These are phyloP conservation scores for Marasmius tenuissimus DNA, from an alignment of 1,284 basidiomycete species.

Conservation along the genomic window DNA sequence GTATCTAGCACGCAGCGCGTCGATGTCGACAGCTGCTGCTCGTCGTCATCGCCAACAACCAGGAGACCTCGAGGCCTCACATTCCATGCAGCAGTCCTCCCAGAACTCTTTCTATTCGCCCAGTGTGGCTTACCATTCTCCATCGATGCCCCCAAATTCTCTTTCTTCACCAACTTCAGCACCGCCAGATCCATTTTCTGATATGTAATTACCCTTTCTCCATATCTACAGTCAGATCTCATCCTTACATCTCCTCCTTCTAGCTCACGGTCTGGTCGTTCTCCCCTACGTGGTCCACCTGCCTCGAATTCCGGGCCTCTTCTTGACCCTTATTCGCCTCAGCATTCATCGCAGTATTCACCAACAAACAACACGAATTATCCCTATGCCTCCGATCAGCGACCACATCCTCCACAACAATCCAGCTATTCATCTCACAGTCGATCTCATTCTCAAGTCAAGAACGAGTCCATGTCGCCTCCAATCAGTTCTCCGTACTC, in stretches of 20 bases:
- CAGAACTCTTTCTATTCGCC: constrained; percentile 60
- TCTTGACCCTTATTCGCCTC: constrained; percentile 66
- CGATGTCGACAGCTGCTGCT: constrained; percentile 22
- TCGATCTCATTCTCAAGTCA: constrained; percentile 59
- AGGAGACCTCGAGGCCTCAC: constrained; percentile 67
- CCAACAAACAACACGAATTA: constrained; percentile 48
- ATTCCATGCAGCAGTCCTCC: constrained; percentile 44
- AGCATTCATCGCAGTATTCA: constrained; percentile 61
- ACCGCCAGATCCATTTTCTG: constrained; percentile 46
- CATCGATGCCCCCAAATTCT: constrained; percentile 34
- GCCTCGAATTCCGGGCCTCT: constrained; percentile 39
- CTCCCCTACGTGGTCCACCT: constrained; percentile 53
- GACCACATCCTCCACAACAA: constrained; percentile 45
- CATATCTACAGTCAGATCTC: not conserved
- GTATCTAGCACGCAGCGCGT: constrained; percentile 2
- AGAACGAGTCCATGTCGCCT: constrained; percentile 53
- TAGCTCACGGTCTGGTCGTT: constrained; percentile 53
- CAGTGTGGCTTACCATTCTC: constrained; percentile 55
- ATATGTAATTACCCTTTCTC: constrained; percentile 53
- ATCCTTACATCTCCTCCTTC: constrained; percentile 49
- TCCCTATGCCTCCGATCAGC: constrained; percentile 40
- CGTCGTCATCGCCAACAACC: constrained; percentile 55
- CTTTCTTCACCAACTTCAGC: constrained; percentile 33
- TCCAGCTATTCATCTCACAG: constrained; percentile 56
- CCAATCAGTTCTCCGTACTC: constrained; percentile 55